Evolutionary conservation across 192 early-diverging fungal genomes (phyloP).

Genomic region (Martensiomyces pterosporus): DNA sequence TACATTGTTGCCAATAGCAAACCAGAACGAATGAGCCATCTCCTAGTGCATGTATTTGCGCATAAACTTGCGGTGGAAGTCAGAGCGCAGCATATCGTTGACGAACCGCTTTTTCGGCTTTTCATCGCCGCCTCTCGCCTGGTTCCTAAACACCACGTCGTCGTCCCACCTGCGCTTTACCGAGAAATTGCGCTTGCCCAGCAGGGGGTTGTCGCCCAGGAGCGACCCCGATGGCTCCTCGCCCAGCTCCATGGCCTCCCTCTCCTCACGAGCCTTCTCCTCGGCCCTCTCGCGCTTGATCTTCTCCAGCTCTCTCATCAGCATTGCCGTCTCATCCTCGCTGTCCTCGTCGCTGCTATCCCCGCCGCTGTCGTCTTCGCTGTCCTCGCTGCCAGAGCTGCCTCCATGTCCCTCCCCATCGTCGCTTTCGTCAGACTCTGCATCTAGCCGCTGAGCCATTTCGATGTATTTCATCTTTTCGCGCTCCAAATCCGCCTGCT

Average conservation of each 20-base stretch:
- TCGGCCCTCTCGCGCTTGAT: constrained; percentile 90
- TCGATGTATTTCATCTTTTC: constrained; percentile 42
- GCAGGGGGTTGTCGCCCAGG: constrained; percentile 77
- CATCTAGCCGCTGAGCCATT: constrained; percentile 35
- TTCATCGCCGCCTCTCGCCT: constrained; percentile 81
- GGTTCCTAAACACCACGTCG: constrained; percentile 98
- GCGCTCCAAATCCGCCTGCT: constrained; percentile 1
- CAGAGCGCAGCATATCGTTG: constrained; percentile 93
- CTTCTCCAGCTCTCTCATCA: constrained; percentile 81
- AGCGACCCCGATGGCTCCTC: constrained; percentile 60
- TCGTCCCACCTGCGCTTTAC: constrained; percentile 97
- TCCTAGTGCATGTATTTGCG: constrained; percentile 74
- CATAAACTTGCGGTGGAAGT: constrained; percentile 98
- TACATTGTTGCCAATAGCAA: no score
- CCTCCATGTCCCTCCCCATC: constrained; percentile 53
- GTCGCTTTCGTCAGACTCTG: constrained; percentile 49
- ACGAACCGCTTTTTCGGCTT: constrained; percentile 92
- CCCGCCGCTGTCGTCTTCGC: no score
- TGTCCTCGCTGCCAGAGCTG: constrained; percentile 50
- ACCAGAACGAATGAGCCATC: no score
- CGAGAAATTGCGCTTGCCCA: constrained; percentile 66
- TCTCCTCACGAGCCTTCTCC: constrained; percentile 74
- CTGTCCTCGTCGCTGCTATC: constrained; percentile 55
- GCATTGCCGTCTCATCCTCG: constrained; percentile 87
- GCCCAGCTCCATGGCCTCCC: constrained; percentile 35